Evolutionary conservation across 257 asterid genomes (phyloP).

Genomic region (Paulownia fortunei): DNA sequence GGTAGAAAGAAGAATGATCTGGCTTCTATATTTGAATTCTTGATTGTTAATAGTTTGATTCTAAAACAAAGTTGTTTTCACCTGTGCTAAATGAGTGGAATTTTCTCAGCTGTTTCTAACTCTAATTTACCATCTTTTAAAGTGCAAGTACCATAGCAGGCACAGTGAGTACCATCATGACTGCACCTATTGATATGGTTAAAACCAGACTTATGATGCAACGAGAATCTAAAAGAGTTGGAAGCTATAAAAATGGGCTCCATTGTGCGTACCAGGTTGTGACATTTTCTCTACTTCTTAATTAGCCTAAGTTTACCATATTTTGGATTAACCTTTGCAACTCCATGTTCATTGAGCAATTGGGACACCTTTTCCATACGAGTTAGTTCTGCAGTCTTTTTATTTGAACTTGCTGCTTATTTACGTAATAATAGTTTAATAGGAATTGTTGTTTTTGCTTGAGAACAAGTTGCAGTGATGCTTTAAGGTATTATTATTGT

Average conservation of each 20-base stretch:
- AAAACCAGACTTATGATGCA: constrained; percentile 99
- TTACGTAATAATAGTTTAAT: constrained; percentile 12
- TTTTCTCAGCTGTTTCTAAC: constrained; percentile 35
- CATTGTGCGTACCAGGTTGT: constrained; percentile 93
- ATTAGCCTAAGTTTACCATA: constrained; percentile 13
- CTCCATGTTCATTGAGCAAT: constrained; percentile 19
- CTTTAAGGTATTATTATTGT: neutral
- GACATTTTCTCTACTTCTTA: constrained; percentile 31
- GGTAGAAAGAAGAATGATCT: constrained; percentile 6
- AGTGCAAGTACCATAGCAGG: constrained; percentile 94
- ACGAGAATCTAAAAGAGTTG: constrained; percentile 62
- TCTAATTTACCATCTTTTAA: constrained; percentile 39
- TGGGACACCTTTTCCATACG: neutral
- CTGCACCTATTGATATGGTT: constrained; percentile 92
- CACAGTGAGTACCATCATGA: constrained; percentile 78
- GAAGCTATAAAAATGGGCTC: constrained; percentile 77
- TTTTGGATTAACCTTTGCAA: constrained; percentile 6
- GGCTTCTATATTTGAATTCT: neutral
- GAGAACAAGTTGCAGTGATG: constrained; percentile 8
- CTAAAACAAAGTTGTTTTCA: neutral
- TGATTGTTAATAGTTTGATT: neutral
- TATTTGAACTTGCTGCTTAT: constrained; percentile 15
- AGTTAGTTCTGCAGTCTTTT: neutral
- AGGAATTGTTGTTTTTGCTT: neutral
- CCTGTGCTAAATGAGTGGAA: constrained; percentile 8